phyloP scores from a whole-genome alignment of 2,329 filamentous ascomycete genomes.

The Tolypocladium ophioglossoides region DNA sequence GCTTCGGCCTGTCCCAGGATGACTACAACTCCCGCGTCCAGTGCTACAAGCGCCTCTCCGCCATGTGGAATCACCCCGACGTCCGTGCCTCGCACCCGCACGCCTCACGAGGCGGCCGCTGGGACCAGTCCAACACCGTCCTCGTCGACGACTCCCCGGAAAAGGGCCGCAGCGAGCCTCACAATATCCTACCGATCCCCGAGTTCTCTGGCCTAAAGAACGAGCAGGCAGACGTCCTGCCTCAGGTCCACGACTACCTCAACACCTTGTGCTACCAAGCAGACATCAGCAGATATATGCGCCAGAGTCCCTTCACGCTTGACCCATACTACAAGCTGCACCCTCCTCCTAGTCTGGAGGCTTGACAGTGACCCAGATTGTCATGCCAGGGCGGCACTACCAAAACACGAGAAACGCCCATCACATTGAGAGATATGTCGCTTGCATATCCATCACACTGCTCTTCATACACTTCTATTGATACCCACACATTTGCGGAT shows the following conservation, averaged over 20 bases:
- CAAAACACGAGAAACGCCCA: neutral
- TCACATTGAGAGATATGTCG: neutral
- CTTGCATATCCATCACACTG: neutral
- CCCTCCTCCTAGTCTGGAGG: neutral
- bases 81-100: slow-evolving; percentile 35
- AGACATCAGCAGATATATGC: slow-evolving; percentile 55
- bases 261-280: slow-evolving; percentile 40
- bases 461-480: neutral
- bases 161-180: slow-evolving; percentile 75
- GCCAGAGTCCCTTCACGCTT: slow-evolving; percentile 36
- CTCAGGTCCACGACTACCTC: slow-evolving; percentile 51
- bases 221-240: slow-evolving; percentile 36
- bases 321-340: slow-evolving; percentile 14
- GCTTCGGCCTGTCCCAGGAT: slow-evolving; percentile 50
- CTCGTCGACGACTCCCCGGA: slow-evolving; percentile 76
- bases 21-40: slow-evolving; percentile 67
- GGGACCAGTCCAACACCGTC: slow-evolving; percentile 80
- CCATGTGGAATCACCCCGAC: slow-evolving; percentile 52
- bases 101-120: slow-evolving; percentile 31
- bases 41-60: slow-evolving; percentile 77
- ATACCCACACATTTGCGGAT: neutral
- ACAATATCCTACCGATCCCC: slow-evolving; percentile 71
- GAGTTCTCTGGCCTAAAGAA: slow-evolving; percentile 51
- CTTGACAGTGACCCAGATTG: neutral
- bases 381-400: neutral